Evolutionary conservation across 192 early-diverging fungal species (phyloP).

Genomic region (Jimgerdemannia flammicorona): DNA sequence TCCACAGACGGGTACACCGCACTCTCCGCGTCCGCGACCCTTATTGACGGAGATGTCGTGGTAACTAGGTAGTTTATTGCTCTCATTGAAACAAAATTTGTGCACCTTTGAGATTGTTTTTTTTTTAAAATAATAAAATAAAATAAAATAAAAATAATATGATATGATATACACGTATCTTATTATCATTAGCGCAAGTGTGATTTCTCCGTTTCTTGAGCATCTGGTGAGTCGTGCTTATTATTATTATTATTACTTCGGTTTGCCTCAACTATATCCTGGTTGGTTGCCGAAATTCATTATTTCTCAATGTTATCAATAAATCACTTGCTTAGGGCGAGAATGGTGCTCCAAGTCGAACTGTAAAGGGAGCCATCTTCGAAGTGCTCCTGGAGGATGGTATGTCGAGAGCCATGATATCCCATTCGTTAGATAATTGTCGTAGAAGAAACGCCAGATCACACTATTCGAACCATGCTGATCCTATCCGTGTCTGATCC

Average conservation of each 20-base stretch:
- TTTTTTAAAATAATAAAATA: no score
- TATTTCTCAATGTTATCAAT: no score
- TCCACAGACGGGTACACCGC: background rate
- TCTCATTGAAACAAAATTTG: background rate
- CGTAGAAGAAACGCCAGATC: no score
- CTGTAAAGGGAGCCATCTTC: background rate
- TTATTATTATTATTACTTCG: no score
- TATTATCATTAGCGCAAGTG: background rate
- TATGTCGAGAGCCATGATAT: background rate
- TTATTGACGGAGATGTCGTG: background rate
- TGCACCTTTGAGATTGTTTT: no score
- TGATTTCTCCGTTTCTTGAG: background rate
- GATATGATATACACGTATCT: no score
- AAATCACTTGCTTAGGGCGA: background rate
- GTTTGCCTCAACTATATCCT: no score
- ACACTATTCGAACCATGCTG: no score
- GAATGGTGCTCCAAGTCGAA: background rate
- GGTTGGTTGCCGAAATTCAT: no score
- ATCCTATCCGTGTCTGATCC: no score
- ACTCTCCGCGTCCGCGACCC: background rate
- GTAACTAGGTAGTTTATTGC: background rate
- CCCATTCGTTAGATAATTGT: no score
- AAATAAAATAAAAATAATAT: no score
- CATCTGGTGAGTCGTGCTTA: background rate
- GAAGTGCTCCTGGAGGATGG: background rate